A percentile compares a stretch with the other conserved stretches of the same genome.
These are phyloP conservation scores for Stylonectria norvegica DNA, from an alignment of 2,329 filamentous ascomycete genomes.

Conservation along the genomic window DNA sequence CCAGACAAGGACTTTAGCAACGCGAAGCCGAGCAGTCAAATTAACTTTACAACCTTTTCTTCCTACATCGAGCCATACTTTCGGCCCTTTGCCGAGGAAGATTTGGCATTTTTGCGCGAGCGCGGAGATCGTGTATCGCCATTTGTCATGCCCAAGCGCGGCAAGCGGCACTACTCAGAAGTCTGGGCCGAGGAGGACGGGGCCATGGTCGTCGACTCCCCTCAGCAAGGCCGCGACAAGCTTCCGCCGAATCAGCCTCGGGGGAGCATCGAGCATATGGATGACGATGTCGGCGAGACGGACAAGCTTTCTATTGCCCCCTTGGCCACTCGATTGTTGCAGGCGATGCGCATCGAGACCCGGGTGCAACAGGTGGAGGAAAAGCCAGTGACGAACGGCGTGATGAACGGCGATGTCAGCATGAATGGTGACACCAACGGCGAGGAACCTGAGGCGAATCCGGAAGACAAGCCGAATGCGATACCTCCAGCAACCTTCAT, in stretches of 20 bases:
- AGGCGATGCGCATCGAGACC: constrained; percentile 75
- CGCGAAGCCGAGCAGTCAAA: constrained; percentile 89
- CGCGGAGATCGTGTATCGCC: constrained; percentile 78
- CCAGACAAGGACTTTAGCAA: constrained; percentile 95
- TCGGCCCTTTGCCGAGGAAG: constrained; percentile 84
- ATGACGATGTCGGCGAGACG: constrained; percentile 80
- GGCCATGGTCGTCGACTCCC: constrained; percentile 67
- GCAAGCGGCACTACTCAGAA: constrained; percentile 81
- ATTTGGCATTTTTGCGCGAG: constrained; percentile 88
- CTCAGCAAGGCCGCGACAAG: constrained; percentile 59
- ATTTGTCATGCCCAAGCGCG: constrained; percentile 82
- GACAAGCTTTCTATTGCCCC: constrained; percentile 88
- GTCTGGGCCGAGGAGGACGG: constrained; percentile 95
- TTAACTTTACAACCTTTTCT: constrained; percentile 90
- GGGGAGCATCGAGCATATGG: constrained; percentile 81
- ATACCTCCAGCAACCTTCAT: constrained; percentile 73
- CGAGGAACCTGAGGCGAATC: constrained; percentile 32
- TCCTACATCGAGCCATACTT: constrained; percentile 91
- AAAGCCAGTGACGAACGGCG: constrained; percentile 51
- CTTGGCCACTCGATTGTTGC: constrained; percentile 75
- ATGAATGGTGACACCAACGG: constrained; percentile 48
- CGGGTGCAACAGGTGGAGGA: constrained; percentile 55
- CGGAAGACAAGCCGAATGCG: constrained; percentile 36
- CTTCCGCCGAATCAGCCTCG: constrained; percentile 77
- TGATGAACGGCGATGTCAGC: constrained; percentile 52